Conservation (phyloP, 345 rosid species). For the Euclidium syriacum region DNA sequence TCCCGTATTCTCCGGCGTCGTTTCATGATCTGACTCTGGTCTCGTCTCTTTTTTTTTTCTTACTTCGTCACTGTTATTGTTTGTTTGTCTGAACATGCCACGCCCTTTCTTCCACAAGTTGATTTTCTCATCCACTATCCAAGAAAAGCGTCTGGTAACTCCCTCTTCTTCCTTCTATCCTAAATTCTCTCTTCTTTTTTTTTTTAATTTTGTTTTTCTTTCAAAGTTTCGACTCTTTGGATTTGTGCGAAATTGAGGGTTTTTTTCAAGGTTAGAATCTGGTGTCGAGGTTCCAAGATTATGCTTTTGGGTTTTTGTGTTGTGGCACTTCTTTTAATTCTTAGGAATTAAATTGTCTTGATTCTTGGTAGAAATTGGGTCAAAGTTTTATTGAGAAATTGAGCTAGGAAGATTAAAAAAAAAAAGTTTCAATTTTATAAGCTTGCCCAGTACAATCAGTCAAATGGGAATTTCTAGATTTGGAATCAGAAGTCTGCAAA, state of each 20-base stretch:
- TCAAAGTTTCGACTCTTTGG: background rate
- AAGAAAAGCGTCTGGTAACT: slow-evolving; percentile 60
- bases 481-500: background rate
- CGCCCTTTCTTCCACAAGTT: slow-evolving; percentile 77
- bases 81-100: slow-evolving; percentile 39
- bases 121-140: slow-evolving; percentile 58
- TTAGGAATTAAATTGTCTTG: background rate
- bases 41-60: background rate
- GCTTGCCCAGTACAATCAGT: background rate
- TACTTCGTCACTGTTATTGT: slow-evolving; percentile 17
- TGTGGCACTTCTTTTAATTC: background rate
- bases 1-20: slow-evolving; percentile 35
- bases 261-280: background rate
- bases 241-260: slow-evolving; percentile 8
- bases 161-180: background rate
- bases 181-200: background rate
- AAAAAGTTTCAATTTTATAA: background rate
- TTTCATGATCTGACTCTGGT: slow-evolving; percentile 42
- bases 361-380: background rate
- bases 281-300: background rate
- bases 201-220: background rate
- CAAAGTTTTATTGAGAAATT: background rate
- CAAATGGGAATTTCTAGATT: background rate
- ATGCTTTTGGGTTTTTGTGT: background rate
- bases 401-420: background rate